Evolutionary conservation across 495 filamentous ascomycete genomes (phyloP), one percentile per base, ranked within the genome.

Genomic region (Neurospora sp.): DNA sequence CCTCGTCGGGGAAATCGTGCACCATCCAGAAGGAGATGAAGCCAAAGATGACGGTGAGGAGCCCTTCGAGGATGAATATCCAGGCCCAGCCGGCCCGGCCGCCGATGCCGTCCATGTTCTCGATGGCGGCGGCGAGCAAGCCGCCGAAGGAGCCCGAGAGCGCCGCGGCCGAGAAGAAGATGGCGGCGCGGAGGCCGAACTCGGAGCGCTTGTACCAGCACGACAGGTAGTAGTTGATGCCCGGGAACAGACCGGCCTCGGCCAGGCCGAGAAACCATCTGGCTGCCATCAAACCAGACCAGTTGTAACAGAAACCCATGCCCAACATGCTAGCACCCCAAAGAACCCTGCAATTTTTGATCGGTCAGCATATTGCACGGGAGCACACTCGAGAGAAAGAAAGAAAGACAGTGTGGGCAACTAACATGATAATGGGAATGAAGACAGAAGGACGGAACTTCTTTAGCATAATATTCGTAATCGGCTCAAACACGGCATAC

Each of bases 161-260:
- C 3, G 94, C 92, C 0, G 94, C 94, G 0, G 94, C 92, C 6
- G 91, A 94, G 83, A 96, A 97, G 85, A 98, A 98, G 70, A 97
- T 92, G 42, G 94, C 94, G 14, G 83, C 82, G 44, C 85, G 84
- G 35, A 84, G 85, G 42, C 94, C 94, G 70, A 96, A 91, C 73
- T 97, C 94, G 48, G 85, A 86, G 9, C 94, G 89, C 77, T 89
- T 92, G 78, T 96, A 97, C 93, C 93, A 96, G 80, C 92, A 94
- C 0, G 90, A 92, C 1, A 97, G 84, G 78, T 94, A 95, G 77
- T 94, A 96, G 76, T 92, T 93, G 7, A 97, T 88, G 4, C 95
- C 95, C 0, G 93, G 92, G 78, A 94, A 95, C 0, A 96, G 84
- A 12, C 94, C 94, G 18, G 94, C 94, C 79, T 97, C 94, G 1